Conservation (phyloP, 345 rosid genomes). For the Corchorus capsularis region DNA sequence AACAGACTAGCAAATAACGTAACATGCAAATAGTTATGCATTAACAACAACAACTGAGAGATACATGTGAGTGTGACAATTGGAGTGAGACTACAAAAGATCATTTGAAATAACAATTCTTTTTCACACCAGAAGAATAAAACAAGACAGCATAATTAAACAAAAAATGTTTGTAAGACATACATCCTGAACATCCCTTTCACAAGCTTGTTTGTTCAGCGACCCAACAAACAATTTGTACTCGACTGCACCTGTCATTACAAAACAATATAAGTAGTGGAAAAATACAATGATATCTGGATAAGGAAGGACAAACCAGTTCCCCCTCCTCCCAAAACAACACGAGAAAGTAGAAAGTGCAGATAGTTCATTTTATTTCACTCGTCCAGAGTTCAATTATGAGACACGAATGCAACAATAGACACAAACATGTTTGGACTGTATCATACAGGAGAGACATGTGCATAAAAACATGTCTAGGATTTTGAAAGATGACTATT, state of each 20-base stretch:
- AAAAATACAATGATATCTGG: conserved; percentile 11
- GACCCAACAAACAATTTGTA: conserved; percentile 96
- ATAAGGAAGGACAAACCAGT: not conserved
- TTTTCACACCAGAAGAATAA: conserved; percentile 1
- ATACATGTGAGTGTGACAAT: conserved; percentile 1
- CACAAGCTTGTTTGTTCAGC: conserved; percentile 87
- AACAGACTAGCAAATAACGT: not conserved
- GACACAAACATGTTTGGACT: not conserved
- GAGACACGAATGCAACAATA: not conserved
- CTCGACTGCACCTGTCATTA: conserved; percentile 76
- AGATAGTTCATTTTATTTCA: not conserved
- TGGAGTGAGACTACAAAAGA: not conserved
- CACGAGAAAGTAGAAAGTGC: not conserved
- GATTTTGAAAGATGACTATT: not conserved
- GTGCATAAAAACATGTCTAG: not conserved
- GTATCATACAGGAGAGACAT: not conserved
- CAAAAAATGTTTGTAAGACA: conserved; percentile 21
- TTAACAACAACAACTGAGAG: not conserved
- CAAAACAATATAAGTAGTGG: conserved; percentile 21
- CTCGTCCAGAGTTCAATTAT: not conserved
- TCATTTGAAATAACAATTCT: conserved; percentile 5
- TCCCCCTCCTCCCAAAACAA: not conserved
- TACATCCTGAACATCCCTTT: conserved; percentile 96
- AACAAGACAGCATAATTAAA: conserved; percentile 17
- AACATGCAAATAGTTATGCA: not conserved